Percentiles rank a stretch among this genome's conserved stretches.
Conservation (phyloP, 148 eudicot species). For the Rhododendron kiyosumense region DNA sequence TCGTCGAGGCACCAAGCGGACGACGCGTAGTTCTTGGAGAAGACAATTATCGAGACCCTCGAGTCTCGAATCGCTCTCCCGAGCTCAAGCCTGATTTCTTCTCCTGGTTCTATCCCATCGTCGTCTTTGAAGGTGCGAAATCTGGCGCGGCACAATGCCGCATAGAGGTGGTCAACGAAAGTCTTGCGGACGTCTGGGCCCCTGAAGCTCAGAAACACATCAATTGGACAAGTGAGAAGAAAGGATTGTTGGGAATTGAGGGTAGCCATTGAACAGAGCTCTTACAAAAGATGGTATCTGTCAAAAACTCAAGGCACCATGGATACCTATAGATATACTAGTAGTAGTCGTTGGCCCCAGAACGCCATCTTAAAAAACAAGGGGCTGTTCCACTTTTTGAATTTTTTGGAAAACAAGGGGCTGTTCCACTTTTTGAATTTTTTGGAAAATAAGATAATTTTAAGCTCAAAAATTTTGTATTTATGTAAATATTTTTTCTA, state of each 20-base stretch:
- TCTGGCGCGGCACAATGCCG: neutral
- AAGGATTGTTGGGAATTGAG: neutral
- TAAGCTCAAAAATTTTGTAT: too few species aligned
- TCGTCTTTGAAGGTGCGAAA: neutral
- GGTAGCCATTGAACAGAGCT: neutral
- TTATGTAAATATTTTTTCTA: too few species aligned
- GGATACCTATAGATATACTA: too few species aligned
- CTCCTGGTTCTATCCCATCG: neutral
- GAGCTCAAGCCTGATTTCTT: neutral
- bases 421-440: too few species aligned
- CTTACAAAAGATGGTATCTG: neutral
- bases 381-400: too few species aligned
- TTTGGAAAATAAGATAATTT: too few species aligned
- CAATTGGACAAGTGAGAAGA: neutral
- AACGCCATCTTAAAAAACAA: too few species aligned
- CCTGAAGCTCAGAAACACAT: neutral
- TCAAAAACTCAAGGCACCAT: neutral
- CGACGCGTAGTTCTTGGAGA: neutral
- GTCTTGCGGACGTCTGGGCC: neutral
- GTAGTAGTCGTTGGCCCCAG: too few species aligned
- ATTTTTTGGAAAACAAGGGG: too few species aligned
- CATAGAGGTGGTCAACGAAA: neutral
- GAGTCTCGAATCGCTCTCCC: neutral
- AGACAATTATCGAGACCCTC: neutral
- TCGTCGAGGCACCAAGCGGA: neutral